Conservation (phyloP, 2,329 filamentous ascomycete genomes). For the Rutstroemia sp. region DNA sequence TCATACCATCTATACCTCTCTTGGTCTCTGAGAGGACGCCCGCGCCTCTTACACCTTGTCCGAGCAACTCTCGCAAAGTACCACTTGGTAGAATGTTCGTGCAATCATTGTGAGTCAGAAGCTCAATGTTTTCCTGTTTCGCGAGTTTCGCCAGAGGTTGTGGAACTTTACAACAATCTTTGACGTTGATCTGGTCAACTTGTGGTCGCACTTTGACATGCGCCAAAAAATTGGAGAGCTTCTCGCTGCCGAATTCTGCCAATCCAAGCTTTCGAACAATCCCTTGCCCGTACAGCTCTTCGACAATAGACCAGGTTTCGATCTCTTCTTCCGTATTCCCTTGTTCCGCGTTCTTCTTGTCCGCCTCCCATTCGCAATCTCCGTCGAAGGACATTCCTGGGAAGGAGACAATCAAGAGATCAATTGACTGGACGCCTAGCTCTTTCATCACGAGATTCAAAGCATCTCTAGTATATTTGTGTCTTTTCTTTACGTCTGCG, state of each 20-base stretch:
- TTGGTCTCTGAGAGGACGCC: conserved; percentile 57
- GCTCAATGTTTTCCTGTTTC: conserved; percentile 74
- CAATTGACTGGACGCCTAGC: conserved; percentile 66
- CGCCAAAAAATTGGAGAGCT: not conserved
- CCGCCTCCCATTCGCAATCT: conserved; percentile 74
- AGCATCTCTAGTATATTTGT: conserved; percentile 67
- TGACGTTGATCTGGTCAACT: conserved; percentile 93
- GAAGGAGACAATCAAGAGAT: conserved; percentile 88
- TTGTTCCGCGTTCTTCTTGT: conserved; percentile 52
- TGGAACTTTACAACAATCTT: conserved; percentile 93
- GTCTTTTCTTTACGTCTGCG: conserved; percentile 56
- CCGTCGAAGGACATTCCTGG: conserved; percentile 91
- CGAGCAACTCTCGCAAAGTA: conserved; percentile 76
- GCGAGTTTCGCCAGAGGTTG: conserved; percentile 78
- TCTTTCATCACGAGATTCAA: conserved; percentile 74
- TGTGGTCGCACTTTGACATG: conserved; percentile 56
- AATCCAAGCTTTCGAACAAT: conserved; percentile 72
- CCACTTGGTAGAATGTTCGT: conserved; percentile 83
- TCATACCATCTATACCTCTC: conserved; percentile 47
- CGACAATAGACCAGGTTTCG: conserved; percentile 65
- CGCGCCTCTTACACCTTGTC: conserved; percentile 62
- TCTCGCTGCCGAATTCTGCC: conserved; percentile 72
- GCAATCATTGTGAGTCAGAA: conserved; percentile 91
- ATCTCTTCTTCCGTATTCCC: conserved; percentile 60
- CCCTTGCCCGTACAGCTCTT: conserved; percentile 64